Evolutionary conservation across 371 early-diverging fungal species (phyloP).

Genomic region (Apophysomyces sp.): DNA sequence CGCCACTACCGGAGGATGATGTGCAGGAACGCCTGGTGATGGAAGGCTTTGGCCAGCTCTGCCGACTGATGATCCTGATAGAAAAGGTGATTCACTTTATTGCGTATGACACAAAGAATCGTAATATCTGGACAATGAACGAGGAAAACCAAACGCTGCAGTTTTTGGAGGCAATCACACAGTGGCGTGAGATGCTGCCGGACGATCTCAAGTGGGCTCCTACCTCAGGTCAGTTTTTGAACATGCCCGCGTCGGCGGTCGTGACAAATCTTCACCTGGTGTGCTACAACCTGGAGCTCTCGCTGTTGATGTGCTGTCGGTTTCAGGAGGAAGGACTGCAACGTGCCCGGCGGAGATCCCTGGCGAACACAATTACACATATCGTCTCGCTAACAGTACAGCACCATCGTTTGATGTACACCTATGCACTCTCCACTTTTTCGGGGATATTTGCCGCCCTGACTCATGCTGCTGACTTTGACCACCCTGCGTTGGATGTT

Average conservation of each 20-base stretch:
- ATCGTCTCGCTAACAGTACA: conserved; percentile 37
- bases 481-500: conserved; percentile 29
- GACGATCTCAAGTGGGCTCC: conserved; percentile 32
- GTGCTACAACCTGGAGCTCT: conserved; percentile 39
- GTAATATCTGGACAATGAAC: conserved; percentile 31
- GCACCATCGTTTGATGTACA: conserved; percentile 37
- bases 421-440: conserved; percentile 33
- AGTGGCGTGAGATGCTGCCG: conserved; percentile 38
- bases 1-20: conserved; percentile 42
- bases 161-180: conserved; percentile 30
- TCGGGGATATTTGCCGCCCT: conserved; percentile 46
- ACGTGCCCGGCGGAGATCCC: conserved; percentile 29
- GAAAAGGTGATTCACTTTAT: conserved; percentile 42
- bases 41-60: conserved; percentile 40
- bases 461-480: conserved; percentile 42
- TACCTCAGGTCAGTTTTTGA: conserved; percentile 4
- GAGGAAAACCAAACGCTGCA: conserved; percentile 39
- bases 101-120: conserved; percentile 28
- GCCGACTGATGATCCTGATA: conserved; percentile 38
- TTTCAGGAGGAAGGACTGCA: conserved; percentile 40
- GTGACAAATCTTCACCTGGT: conserved; percentile 37
- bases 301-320: conserved; percentile 42
- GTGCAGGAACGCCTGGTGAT: conserved; percentile 28
- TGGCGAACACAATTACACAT: conserved; percentile 44
- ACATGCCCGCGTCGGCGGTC: conserved; percentile 26